Evolutionary conservation across 148 eudicot species (phyloP).

Genomic region (Heliosperma pusillum): DNA sequence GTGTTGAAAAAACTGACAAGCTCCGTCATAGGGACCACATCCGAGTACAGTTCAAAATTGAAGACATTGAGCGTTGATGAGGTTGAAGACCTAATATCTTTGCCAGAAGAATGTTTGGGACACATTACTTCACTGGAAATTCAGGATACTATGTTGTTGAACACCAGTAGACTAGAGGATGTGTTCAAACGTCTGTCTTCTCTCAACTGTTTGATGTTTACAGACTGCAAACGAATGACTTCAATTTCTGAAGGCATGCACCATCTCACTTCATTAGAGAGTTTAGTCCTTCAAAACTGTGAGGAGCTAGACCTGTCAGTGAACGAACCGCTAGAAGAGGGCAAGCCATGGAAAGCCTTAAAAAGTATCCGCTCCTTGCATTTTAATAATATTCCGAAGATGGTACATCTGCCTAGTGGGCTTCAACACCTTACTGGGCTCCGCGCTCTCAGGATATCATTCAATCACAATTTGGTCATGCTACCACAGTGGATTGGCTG

Average conservation of each 20-base stretch:
- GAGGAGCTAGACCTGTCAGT: slow-evolving; percentile 10
- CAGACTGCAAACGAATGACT: neutral
- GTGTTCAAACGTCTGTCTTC: neutral
- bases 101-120: slow-evolving; percentile 14
- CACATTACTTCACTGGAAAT: slow-evolving; percentile 2
- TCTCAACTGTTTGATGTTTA: slow-evolving; percentile 1
- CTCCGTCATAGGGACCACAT: neutral
- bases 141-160: neutral
- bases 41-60: neutral
- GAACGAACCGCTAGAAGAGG: neutral
- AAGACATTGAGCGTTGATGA: slow-evolving; percentile 5
- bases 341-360: slow-evolving; percentile 27
- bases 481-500: slow-evolving; percentile 20
- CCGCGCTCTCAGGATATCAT: neutral
- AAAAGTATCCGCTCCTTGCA: slow-evolving; percentile 13
- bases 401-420: slow-evolving; percentile 19
- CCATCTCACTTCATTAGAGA: slow-evolving; percentile 18
- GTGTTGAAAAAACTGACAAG: slow-evolving; percentile 14
- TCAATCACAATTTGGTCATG: neutral
- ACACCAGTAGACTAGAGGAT: neutral
- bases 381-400: neutral
- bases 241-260: slow-evolving; percentile 14
- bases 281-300: neutral
- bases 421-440: slow-evolving; percentile 15
- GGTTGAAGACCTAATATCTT: slow-evolving; percentile 14